Conservation (phyloP, 129 eudicot genomes). For the Lactuca saligna region DNA sequence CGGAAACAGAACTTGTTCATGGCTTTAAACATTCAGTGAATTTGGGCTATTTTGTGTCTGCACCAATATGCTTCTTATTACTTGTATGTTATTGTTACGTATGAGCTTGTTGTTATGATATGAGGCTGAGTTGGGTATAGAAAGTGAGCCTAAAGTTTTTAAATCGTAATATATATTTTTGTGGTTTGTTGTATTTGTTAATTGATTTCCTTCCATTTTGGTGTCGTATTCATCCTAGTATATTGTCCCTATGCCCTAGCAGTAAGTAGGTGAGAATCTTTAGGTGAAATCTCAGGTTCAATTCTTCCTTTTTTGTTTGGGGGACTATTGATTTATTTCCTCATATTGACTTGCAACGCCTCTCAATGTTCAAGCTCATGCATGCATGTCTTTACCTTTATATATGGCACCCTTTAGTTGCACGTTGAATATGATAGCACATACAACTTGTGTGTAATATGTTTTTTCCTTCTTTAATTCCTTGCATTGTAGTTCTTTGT, state of each 20-base stretch:
- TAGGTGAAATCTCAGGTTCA: too few species aligned
- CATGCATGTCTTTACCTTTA: too few species aligned
- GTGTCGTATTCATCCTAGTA: neutral
- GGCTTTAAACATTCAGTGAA: conserved; percentile 78
- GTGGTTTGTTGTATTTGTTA: conserved; percentile 9
- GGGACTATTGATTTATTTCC: too few species aligned
- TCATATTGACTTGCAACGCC: too few species aligned
- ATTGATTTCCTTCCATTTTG: neutral
- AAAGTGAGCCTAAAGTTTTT: conserved; percentile 28
- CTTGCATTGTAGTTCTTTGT: too few species aligned
- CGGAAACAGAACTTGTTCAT: conserved; percentile 88
- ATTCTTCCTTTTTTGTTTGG: neutral
- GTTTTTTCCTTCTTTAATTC: too few species aligned
- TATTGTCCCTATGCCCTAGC: neutral
- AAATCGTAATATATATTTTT: conserved; percentile 10
- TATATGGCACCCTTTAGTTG: too few species aligned
- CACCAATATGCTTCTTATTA: conserved; percentile 16
- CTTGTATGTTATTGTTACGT: conserved; percentile 19
- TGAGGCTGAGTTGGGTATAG: conserved; percentile 37
- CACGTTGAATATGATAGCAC: too few species aligned
- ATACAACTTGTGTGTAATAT: too few species aligned
- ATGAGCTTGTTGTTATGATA: conserved; percentile 43
- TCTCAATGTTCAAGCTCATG: too few species aligned
- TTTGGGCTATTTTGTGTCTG: conserved; percentile 1
- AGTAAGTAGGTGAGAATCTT: too few species aligned